Conservation (phyloP, 345 rosid species). For the Streptanthus diversifolius region DNA sequence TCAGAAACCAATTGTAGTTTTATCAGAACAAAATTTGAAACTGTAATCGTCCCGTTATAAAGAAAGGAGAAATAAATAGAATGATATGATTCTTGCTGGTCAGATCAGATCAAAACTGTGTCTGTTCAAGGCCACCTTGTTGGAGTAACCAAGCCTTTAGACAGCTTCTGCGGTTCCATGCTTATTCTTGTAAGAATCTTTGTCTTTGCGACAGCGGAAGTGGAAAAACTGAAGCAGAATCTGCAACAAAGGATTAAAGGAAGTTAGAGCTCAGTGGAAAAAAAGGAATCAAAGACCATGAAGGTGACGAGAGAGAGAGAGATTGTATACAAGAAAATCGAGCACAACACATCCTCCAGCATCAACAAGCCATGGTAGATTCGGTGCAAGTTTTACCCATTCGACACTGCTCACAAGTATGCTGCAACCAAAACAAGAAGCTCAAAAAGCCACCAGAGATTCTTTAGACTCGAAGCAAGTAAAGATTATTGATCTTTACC, state of each 20-base stretch:
- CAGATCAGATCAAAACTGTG: constrained; percentile 16
- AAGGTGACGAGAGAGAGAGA: background rate
- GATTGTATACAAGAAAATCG: constrained; percentile 55
- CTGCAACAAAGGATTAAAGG: constrained; percentile 37
- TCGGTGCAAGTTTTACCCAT: constrained; percentile 62
- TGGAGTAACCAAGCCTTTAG: constrained; percentile 13
- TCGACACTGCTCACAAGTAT: constrained; percentile 61
- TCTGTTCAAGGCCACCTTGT: constrained; percentile 7
- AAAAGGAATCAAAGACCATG: background rate
- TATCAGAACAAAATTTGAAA: background rate
- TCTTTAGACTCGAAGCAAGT: background rate
- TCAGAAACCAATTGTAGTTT: constrained; percentile 4
- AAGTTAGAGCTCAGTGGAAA: constrained; percentile 20
- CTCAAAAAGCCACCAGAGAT: background rate
- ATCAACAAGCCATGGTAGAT: constrained; percentile 85
- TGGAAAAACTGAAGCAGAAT: constrained; percentile 66
- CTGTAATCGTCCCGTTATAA: background rate
- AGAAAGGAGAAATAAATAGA: background rate
- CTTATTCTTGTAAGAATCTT: constrained; percentile 22
- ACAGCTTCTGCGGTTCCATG: constrained; percentile 23
- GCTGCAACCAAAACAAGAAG: constrained; percentile 37
- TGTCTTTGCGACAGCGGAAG: constrained; percentile 40
- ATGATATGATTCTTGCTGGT: constrained; percentile 16
- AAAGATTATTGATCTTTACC: constrained; percentile 38
- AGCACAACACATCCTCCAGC: constrained; percentile 83